A percentile compares a stretch with the other conserved stretches of the same genome.
These are phyloP conservation scores for Hypoxylon subgilvum DNA, from an alignment of 495 filamentous ascomycete genomes.

Conservation along the genomic window DNA sequence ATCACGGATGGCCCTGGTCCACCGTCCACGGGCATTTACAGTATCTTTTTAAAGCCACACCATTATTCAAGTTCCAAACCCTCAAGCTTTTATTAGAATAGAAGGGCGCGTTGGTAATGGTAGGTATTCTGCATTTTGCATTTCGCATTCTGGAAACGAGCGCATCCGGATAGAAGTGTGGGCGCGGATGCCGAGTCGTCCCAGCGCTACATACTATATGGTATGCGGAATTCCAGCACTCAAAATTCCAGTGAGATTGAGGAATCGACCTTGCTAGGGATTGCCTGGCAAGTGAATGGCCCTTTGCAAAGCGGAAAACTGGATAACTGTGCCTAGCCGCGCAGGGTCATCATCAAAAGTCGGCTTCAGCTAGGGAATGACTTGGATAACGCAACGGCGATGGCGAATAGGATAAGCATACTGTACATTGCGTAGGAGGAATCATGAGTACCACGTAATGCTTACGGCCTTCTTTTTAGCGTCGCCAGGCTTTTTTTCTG, in stretches of 20 bases:
- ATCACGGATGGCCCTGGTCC: too few relatives aligned
- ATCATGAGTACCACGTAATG: conserved; percentile 37
- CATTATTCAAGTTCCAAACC: too few relatives aligned
- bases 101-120: conserved; percentile 15
- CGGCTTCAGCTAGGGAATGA: conserved; percentile 27
- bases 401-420: conserved; percentile 23
- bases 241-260: conserved; percentile 30
- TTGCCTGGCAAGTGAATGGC: conserved; percentile 4
- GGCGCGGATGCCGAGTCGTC: conserved; percentile 34
- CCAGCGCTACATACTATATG: too few relatives aligned
- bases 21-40: too few relatives aligned
- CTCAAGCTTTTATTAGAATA: not conserved
- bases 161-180: conserved; percentile 35
- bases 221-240: too few relatives aligned
- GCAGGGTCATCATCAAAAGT: conserved; percentile 16
- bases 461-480: conserved; percentile 28
- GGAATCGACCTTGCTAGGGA: conserved; percentile 7
- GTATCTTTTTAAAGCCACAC: not conserved
- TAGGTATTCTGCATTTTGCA: too few relatives aligned
- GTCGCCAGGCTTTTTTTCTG: conserved; percentile 21
- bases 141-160: conserved; percentile 32
- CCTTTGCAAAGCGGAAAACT: conserved; percentile 22
- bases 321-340: conserved; percentile 39
- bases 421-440: conserved; percentile 14
- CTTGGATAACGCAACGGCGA: conserved; percentile 24